These are phyloP conservation scores for Coniella vitis DNA, from an alignment of 2,329 filamentous ascomycete genomes.

Conservation along the genomic window DNA sequence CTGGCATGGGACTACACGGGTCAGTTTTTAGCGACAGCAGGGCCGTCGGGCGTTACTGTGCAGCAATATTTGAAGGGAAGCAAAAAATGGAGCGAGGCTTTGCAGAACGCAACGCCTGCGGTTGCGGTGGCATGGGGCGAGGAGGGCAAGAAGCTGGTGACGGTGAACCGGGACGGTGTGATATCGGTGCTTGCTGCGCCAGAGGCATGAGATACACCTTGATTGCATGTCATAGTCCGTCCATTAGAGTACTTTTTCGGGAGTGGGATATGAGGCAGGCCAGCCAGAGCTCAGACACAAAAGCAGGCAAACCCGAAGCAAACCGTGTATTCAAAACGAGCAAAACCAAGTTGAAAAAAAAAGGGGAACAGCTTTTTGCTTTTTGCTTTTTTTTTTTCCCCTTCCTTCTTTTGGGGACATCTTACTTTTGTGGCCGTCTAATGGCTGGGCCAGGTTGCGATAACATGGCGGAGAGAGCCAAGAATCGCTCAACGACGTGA, in stretches of 20 bases:
- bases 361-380: neutral
- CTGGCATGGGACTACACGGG: slow-evolving; percentile 92
- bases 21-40: slow-evolving; percentile 81
- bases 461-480: no score
- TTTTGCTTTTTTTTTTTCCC: neutral
- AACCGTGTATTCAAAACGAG: no score
- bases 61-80: slow-evolving; percentile 82
- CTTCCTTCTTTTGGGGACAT: neutral
- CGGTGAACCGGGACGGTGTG: slow-evolving; percentile 67
- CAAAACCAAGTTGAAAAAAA: neutral
- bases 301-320: no score
- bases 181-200: slow-evolving; percentile 61
- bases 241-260: no score
- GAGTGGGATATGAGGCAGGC: no score
- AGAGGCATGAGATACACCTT: slow-evolving; percentile 27
- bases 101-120: slow-evolving; percentile 68
- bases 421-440: neutral
- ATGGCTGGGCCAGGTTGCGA: no score
- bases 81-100: slow-evolving; percentile 84
- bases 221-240: no score
- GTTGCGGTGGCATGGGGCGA: slow-evolving; percentile 72
- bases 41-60: slow-evolving; percentile 73
- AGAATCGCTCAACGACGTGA: no score
- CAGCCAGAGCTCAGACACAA: no score
- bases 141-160: slow-evolving; percentile 66